Evolutionary conservation across 257 asterid species (phyloP).

Genomic region (Echium plantagineum): DNA sequence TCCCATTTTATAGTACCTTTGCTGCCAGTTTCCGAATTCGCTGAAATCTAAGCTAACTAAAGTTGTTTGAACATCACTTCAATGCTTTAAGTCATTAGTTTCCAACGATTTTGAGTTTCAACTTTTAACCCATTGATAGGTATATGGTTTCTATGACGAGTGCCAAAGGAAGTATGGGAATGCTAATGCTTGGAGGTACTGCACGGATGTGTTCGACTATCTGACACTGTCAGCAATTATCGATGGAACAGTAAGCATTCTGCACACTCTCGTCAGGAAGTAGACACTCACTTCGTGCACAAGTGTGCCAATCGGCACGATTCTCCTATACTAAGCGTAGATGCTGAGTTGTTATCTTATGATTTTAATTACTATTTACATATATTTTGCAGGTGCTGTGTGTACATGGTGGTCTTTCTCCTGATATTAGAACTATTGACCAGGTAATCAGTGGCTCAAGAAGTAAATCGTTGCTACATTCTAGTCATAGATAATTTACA

Average conservation of each 20-base stretch:
- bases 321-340: background rate
- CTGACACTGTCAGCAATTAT: slow-evolving; percentile 88
- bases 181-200: slow-evolving; percentile 98
- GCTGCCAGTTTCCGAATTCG: too few relatives aligned
- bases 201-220: slow-evolving; percentile 98
- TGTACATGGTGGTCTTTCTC: slow-evolving; percentile 98
- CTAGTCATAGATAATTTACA: background rate
- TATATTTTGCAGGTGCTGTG: slow-evolving; percentile 69
- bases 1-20: too few relatives aligned
- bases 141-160: slow-evolving; percentile 97
- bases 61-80: background rate
- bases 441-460: slow-evolving; percentile 38
- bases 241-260: slow-evolving; percentile 75
- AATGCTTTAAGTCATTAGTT: background rate
- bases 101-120: background rate
- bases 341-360: background rate
- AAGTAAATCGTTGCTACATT: background rate
- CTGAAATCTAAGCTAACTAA: background rate
- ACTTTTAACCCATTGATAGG: slow-evolving; percentile 33
- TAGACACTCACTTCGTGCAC: background rate
- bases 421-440: slow-evolving; percentile 89
- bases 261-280: background rate
- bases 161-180: slow-evolving; percentile 95
- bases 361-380: background rate
- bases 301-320: background rate